Evolutionary conservation across 1,139 yeast genomes (phyloP), one percentile per base, ranked within the genome.

Genomic region (Taphrina wiesneri): DNA sequence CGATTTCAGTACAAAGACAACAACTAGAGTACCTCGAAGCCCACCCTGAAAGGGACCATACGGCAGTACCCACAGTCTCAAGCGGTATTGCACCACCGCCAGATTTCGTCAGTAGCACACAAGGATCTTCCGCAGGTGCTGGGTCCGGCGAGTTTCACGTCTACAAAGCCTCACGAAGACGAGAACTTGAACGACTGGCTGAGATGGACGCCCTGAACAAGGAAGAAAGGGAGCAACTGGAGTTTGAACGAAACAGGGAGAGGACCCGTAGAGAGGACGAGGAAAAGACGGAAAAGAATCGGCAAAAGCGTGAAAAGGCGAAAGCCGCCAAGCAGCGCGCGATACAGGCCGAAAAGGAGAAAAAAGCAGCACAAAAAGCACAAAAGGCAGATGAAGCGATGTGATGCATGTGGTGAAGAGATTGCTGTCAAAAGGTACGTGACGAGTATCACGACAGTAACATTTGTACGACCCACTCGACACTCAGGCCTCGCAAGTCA

Each of bases 401-500:
- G 2, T 39, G 19, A n/a, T 15, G 43, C 19, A 13, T 15, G 43
- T 6, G 19, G 19, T 2, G 43, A 1, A n/a, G 13, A n/a, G 5
- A 11, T 39, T 39, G n/a, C 17, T n/a, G 36, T 11, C 36, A 32
- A 32, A 32, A 32, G 9, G 5, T 32, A 11, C 36, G 3, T 1
- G 36, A 15, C 43, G 13, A 9, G 15, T n/a, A n/a, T 39, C 43
- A 54, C 47, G 59, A 36, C 23, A 54, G 32, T 28, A 93, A 79
- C 81, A 88, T 86, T 70, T 87, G 86, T 23, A 95, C 98, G 0
- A 96, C 96, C 86, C 96, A 87, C 69, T 87, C 90, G 17, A 92
- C 96, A 74, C 96, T 89, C 72, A 93, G 80, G n/a, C 96, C 86
- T 75, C 97, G 85, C 69, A 93, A 81, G 76, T 93, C 99, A 0